Conservation (phyloP, 2,329 filamentous ascomycete genomes). For the Aureobasidium sp. region DNA sequence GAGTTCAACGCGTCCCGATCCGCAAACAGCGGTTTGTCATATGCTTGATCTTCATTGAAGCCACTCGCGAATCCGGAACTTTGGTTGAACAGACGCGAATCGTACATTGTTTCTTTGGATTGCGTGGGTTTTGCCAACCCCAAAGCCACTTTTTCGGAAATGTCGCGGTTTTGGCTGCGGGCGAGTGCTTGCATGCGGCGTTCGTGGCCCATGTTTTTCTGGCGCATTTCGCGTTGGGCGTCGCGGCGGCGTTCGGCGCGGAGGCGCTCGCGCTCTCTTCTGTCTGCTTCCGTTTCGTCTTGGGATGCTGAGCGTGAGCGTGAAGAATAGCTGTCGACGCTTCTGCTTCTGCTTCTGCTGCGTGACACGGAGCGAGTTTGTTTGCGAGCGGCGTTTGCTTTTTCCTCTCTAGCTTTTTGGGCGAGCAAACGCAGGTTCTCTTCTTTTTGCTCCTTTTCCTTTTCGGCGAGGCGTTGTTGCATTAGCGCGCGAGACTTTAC, state of each 20-base stretch:
- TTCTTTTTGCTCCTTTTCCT: slow-evolving; percentile 91
- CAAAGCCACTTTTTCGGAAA: slow-evolving; percentile 92
- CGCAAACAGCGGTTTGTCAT: slow-evolving; percentile 94
- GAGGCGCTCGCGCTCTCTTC: slow-evolving; percentile 65
- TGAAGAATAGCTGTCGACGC: slow-evolving; percentile 17
- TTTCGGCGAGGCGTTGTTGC: slow-evolving; percentile 93
- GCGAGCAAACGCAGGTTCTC: slow-evolving; percentile 82
- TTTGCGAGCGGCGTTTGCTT: slow-evolving; percentile 27
- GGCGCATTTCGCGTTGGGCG: slow-evolving; percentile 80
- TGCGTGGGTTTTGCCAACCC: slow-evolving; percentile 92
- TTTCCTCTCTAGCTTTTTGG: slow-evolving; percentile 82
- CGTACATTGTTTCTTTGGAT: slow-evolving; percentile 90
- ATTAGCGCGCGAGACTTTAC: slow-evolving; percentile 86
- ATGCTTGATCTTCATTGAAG: slow-evolving; percentile 95
- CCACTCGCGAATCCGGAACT: slow-evolving; percentile 78
- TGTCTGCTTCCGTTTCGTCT: slow-evolving; percentile 38
- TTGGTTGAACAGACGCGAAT: slow-evolving; percentile 91
- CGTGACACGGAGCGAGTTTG: slow-evolving; percentile 20
- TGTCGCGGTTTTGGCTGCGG: slow-evolving; percentile 90
- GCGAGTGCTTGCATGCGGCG: slow-evolving; percentile 87
- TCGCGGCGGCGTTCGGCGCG: slow-evolving; percentile 73
- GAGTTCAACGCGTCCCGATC: slow-evolving; percentile 90
- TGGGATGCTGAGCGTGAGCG: slow-evolving; percentile 25
- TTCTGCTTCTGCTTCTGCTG: slow-evolving; percentile 22
- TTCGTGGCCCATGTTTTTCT: slow-evolving; percentile 93